Base-by-base conservation (phyloP, 306 rosid genomes). In the Cicer arietinum region DNA sequence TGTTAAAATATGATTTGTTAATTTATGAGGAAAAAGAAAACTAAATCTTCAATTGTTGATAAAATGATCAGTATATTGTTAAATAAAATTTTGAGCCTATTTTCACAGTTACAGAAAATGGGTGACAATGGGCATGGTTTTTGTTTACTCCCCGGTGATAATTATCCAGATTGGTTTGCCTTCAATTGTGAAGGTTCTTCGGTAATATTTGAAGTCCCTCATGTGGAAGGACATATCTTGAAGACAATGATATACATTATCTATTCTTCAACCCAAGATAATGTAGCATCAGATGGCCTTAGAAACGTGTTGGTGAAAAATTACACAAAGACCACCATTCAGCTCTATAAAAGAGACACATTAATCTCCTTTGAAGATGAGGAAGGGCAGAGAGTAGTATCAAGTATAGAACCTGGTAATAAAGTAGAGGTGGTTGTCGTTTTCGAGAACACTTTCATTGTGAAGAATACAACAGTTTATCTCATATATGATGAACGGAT, bases 291-390 rank as follows among this genome's bases (percentile, higher is more conserved):
- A 7, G 40, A 25, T 25, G 63, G 63, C 16, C 63, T 25, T 22
- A 57, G 10, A 57, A 6, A 6, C 1, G 13, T 57, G 14, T 5
- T 25, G 41, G 16, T 57, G 40, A 57, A 8, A 22, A 57, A 57
- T 22, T 10, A 10, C 41, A 57, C 63, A 22, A 57, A 22, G 16
- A 3, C 14, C 8, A 57, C 63, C 63, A 69, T 48, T 59, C 54
- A 69, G 8, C 37, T 69, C 9, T 41, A 59, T 47, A 69, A 48
- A n/a, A 14, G 20, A 10, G 62, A 60, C 0, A 7, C 71, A n/a
- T 7, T 57, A 69, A 6, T 53, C 66, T 69, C 64, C 6, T 40
- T 50, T 41, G 57, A 60, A 40, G 40, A 69, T n/a, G 77, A 69
- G 3, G 76, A 76, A 9, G 37, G 67, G 58, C 20, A 54, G 17